Percentiles rank a stretch among this genome's conserved stretches.
Evolutionary conservation across 1,284 basidiomycete species (phyloP).

Genomic region (Blastosporella zonata): DNA sequence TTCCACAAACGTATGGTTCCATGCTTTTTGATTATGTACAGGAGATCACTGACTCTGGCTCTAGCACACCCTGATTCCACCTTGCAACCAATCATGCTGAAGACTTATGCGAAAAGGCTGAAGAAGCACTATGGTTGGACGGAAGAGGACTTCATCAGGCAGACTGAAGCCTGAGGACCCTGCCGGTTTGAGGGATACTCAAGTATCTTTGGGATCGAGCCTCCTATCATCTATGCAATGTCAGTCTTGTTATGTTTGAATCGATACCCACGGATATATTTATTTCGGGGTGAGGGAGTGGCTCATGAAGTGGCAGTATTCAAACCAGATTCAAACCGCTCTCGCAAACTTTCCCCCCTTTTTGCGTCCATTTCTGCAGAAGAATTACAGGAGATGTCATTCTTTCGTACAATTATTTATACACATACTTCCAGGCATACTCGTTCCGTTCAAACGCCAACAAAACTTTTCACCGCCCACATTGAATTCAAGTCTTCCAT

Average conservation of each 20-base stretch:
- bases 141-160: conserved; percentile 51
- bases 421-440: not conserved
- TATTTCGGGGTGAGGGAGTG: too few relatives aligned
- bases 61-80: conserved; percentile 73
- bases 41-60: conserved; percentile 8
- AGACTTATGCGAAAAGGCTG: conserved; percentile 55
- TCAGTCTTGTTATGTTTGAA: too few relatives aligned
- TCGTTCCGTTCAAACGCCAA: conserved; percentile 12
- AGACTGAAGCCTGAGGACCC: conserved; percentile 13
- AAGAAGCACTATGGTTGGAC: conserved; percentile 69
- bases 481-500: conserved; percentile 37
- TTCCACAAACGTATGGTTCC: conserved; percentile 68
- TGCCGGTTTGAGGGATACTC: not conserved
- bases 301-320: too few relatives aligned
- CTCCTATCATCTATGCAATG: not conserved
- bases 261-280: too few relatives aligned
- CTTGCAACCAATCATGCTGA: conserved; percentile 49
- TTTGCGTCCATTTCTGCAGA: too few relatives aligned
- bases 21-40: conserved; percentile 1
- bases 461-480: conserved; percentile 31
- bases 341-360: too few relatives aligned
- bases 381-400: too few relatives aligned
- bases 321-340: too few relatives aligned
- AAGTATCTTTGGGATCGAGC: not conserved
- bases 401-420: too few relatives aligned